phyloP scores from a whole-genome alignment of 352 stramenopile genomes.

The Phytophthora pistaciae region DNA sequence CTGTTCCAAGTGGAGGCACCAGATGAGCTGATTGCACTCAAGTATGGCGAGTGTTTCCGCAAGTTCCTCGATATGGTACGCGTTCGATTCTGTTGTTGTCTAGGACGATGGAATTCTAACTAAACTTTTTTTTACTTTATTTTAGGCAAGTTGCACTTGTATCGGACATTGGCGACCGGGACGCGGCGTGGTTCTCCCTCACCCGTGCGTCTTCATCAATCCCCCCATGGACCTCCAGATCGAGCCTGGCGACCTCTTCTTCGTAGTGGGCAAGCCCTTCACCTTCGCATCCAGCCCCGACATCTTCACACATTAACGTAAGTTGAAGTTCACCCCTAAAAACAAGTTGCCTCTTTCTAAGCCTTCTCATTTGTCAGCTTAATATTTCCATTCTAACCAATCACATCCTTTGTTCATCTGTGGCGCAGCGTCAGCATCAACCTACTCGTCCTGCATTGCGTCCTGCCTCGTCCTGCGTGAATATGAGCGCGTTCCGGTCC shows the following conservation, averaged over 20 bases:
- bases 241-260: constrained; percentile 69
- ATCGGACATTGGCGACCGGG: constrained; percentile 75
- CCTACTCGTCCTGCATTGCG: background rate
- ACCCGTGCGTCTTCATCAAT: constrained; percentile 78
- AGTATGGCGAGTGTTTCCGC: constrained; percentile 71
- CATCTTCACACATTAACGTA: constrained; percentile 44
- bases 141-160: constrained; percentile 65
- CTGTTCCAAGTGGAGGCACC: constrained; percentile 77
- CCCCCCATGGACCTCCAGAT: constrained; percentile 65
- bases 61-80: constrained; percentile 77
- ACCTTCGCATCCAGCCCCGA: constrained; percentile 44
- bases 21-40: constrained; percentile 53
- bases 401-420: constrained; percentile 10
- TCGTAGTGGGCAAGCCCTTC: constrained; percentile 75
- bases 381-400: constrained; percentile 14
- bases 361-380: background rate
- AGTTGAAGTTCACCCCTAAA: constrained; percentile 8
- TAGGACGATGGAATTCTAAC: background rate
- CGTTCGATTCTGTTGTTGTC: background rate
- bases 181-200: constrained; percentile 55
- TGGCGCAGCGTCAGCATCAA: constrained; percentile 6
- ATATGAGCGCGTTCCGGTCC: constrained; percentile 76
- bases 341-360: constrained; percentile 16
- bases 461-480: constrained; percentile 10
- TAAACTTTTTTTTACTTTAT: background rate